Base-by-base conservation (phyloP, 2,329 filamentous ascomycete genomes). In the Colletotrichum ledebouriae region DNA sequence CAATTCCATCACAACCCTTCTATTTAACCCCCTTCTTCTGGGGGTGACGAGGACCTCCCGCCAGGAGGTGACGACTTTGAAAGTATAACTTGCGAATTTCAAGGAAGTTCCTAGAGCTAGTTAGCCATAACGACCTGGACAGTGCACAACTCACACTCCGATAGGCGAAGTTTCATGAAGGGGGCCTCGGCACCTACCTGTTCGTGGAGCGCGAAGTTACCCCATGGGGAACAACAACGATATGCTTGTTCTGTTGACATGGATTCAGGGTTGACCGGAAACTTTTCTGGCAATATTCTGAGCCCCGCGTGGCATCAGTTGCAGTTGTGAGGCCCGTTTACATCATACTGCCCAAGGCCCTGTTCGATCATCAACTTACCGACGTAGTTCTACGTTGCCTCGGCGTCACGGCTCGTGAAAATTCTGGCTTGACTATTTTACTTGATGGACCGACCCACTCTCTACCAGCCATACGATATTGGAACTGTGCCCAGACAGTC, bases 381-480 rank as follows among this genome's bases (percentile, higher is more conserved):
- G 39, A 17, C 22, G 46, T 22, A 50, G 20, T 34, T 29, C 33
- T 22, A 20, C 5, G 29, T 37, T 68, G 41, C 65, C 65, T 68
- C 65, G 65, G 65, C 22, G 17, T 65, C 60, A 59, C 33, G 65
- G 65, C 60, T 68, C 39, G 65, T 59, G 65, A 68, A 59, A 59
- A 41, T 47, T 44, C 22, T 20, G 11, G 12, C 17, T 4, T 17
- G 46, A 44, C 37, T 68, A 68, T 65, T 65, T 65, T 68, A 68
- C 65, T 17, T 39, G 61, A 39, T 47, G 65, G 46, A 2, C 42
- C 22, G 22, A 47, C 65, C 60, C 47, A 58, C 46, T 41, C 41
- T 34, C 29, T 25, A 12, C 33, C 33, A 46, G 6, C 13, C 4
- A 20, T 20, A 13, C 46, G 25, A 13, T 2, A 0, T 3, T 11